Conservation (phyloP, 2,329 filamentous ascomycete genomes). For the Chrysoporthe puriensis region DNA sequence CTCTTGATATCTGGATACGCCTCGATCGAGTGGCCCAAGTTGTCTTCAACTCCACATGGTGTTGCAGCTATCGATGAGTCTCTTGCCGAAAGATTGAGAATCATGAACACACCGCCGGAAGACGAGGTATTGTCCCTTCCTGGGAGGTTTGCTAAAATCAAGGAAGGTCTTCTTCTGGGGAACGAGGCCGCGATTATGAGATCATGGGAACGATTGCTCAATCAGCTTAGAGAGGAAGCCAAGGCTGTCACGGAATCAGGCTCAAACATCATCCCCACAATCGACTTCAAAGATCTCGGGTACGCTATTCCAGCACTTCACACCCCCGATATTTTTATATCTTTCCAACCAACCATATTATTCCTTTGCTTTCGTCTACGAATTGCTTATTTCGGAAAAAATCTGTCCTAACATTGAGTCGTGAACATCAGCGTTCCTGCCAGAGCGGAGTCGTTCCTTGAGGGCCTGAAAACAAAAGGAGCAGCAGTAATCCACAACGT, state of each 20-base stretch:
- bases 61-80: background rate
- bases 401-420: background rate
- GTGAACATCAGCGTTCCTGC: background rate
- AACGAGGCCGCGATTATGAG: conserved; percentile 42
- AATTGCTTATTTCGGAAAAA: background rate
- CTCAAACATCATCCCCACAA: conserved; percentile 45
- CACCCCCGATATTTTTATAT: background rate
- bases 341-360: background rate
- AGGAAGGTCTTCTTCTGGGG: conserved; percentile 43
- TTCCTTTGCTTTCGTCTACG: background rate
- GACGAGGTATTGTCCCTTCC: conserved; percentile 39
- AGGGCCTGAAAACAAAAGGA: conserved; percentile 37
- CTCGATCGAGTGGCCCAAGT: background rate
- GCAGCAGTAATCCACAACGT: conserved; percentile 40
- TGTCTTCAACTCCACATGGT: background rate
- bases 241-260: conserved; percentile 40
- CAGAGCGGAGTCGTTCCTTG: conserved; percentile 33
- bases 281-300: conserved; percentile 46
- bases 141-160: conserved; percentile 45
- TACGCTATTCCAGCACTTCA: background rate
- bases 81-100: conserved; percentile 6
- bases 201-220: conserved; percentile 46
- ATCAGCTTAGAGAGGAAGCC: conserved; percentile 42
- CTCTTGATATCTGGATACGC: conserved; percentile 1
- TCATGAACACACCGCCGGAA: conserved; percentile 23